Conservation (phyloP, 1,284 basidiomycete genomes). For the Coniferiporia weirii region DNA sequence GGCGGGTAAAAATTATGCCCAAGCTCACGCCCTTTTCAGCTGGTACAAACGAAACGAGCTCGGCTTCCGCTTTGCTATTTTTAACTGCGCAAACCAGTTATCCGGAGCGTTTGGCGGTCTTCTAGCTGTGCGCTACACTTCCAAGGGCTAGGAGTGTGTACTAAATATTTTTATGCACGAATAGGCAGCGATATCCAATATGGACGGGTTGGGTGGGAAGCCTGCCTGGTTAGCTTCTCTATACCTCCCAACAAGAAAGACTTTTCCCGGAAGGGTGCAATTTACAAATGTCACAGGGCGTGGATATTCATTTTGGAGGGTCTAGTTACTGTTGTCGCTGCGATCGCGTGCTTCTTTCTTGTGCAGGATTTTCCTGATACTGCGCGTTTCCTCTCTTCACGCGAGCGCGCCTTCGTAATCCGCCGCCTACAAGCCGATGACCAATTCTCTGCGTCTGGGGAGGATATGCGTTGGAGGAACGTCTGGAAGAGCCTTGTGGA, state of each 20-base stretch:
- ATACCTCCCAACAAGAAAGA: not conserved
- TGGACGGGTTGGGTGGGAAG: constrained; percentile 62
- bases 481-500: constrained; percentile 57
- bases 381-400: constrained; percentile 66
- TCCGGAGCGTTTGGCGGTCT: constrained; percentile 69
- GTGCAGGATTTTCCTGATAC: constrained; percentile 79
- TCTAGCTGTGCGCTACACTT: constrained; percentile 45
- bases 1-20: too few species aligned
- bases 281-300: constrained; percentile 34
- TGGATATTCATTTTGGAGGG: constrained; percentile 75
- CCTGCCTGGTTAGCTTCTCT: constrained; percentile 33
- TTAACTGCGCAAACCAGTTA: constrained; percentile 69
- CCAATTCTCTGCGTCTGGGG: constrained; percentile 68
- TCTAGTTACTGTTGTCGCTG: constrained; percentile 60
- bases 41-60: constrained; percentile 71
- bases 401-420: constrained; percentile 63
- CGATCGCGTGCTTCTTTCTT: constrained; percentile 62
- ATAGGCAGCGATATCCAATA: constrained; percentile 63
- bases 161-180: not conserved
- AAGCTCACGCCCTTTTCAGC: not conserved
- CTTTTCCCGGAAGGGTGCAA: not conserved
- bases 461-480: constrained; percentile 54
- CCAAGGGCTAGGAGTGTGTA: not conserved
- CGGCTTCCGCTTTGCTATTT: constrained; percentile 58
- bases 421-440: constrained; percentile 61